Evolutionary conservation across 345 rosid species (phyloP).

Genomic region (Sonneratia alba): DNA sequence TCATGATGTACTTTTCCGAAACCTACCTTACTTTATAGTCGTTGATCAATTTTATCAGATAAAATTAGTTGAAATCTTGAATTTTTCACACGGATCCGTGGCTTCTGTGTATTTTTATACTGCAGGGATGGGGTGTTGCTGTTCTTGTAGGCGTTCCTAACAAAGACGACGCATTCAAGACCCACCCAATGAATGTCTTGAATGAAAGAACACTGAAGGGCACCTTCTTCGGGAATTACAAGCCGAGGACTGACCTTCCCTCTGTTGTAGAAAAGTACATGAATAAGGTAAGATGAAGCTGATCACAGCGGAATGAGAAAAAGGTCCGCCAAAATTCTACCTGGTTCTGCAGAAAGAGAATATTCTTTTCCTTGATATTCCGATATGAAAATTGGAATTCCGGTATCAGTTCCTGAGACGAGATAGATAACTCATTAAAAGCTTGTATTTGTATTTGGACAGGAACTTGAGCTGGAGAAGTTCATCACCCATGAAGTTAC

Average conservation of each 20-base stretch:
- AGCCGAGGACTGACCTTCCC: constrained; percentile 43
- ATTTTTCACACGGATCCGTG: no score
- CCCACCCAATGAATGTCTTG: constrained; percentile 34
- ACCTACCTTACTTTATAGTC: not conserved
- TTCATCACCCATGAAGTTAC: constrained; percentile 33
- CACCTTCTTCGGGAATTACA: constrained; percentile 52
- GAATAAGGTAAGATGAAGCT: constrained; percentile 25
- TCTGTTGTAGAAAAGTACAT: constrained; percentile 39
- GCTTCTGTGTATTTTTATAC: not conserved
- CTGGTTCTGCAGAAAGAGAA: no score
- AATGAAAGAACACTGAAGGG: constrained; percentile 43
- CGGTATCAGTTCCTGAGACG: no score
- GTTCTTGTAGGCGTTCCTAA: constrained; percentile 39
- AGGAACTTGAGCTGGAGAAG: constrained; percentile 39
- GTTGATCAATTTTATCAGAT: no score
- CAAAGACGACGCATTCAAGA: constrained; percentile 41
- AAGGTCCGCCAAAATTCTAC: no score
- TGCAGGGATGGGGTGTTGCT: constrained; percentile 52
- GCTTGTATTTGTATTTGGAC: not conserved
- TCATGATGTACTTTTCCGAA: constrained; percentile 43
- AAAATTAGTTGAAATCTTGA: no score
- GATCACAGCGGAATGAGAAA: no score
- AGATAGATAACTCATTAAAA: no score
- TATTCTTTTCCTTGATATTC: no score
- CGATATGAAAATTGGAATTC: no score